Base-by-base conservation (phyloP, 176 grass and related monocot species). In the Raddia guianensis region DNA sequence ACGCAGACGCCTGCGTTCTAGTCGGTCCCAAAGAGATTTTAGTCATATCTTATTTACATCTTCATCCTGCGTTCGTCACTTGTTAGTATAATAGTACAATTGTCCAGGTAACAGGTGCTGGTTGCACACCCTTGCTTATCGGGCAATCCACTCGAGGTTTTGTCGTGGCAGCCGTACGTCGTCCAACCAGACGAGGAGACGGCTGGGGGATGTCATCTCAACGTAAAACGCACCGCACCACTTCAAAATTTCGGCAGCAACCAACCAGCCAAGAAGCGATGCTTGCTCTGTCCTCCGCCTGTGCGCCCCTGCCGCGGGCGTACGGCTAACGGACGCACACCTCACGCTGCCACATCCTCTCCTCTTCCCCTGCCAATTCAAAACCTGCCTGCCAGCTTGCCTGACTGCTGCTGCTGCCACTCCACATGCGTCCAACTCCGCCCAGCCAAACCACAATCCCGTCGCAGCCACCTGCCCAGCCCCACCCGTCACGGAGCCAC, bases 291-390 rank as follows among this genome's bases (percentile, higher is more conserved):
- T 1, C 27, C 27, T 27, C 27, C 27, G 27, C 43, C 13, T 18
- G 77, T 32, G n/a, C 74, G 80, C 59, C 53, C 33, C 73, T 52
- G 76, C 12, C 46, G 62, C 67, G 43, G 74, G 10, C 59, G 73
- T 50, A 72, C 74, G 72, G 56, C 77, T 72, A 59, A 72, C 86
- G 86, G 80, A 72, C 57, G 66, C 40, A 49, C 76, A 27, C 33
- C 33, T 19, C 64, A 53, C 15, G 63, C 5, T 55, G 48, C 5
- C 52, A 40, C 12, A 67, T 45, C 71, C 16, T 48, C 58, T 48
- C 58, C 42, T 32, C 12, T 10, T 8, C 2, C 13, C 15, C 67
- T 63, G 67, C 67, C 59, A 55, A 78, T 84, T 88, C 68, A 88
- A 88, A 88, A 48, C 80, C 67, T 37, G 8, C 75, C 49, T 40